A percentile compares a stretch with the other conserved stretches of the same genome.
Conservation (phyloP, 2,329 filamentous ascomycete species). For the Xylaria digitata region DNA sequence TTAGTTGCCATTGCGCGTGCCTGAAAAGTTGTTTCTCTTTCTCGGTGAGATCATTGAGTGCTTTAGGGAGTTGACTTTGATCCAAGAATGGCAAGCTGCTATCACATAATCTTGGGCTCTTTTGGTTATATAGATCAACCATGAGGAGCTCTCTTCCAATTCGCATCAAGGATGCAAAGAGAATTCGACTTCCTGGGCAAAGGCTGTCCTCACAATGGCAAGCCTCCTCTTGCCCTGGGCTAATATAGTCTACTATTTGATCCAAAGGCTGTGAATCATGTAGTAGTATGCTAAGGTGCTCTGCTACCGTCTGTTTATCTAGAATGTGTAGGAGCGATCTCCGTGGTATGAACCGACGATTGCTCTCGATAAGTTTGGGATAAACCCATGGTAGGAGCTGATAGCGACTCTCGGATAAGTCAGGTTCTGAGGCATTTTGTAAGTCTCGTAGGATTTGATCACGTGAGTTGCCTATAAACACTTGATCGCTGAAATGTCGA, state of each 20-base stretch:
- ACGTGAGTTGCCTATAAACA: conserved; percentile 14
- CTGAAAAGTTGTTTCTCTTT: conserved; percentile 25
- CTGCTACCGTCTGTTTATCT: conserved; percentile 2
- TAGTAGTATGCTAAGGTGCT: conserved; percentile 17
- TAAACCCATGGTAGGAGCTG: background rate
- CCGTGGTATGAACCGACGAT: conserved; percentile 28
- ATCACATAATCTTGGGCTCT: conserved; percentile 9
- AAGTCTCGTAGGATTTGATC: conserved; percentile 22
- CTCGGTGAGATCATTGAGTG: conserved; percentile 3
- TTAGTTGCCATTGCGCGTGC: conserved; percentile 20
- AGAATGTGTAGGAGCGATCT: conserved; percentile 14
- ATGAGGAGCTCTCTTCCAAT: conserved; percentile 27
- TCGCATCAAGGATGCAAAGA: conserved; percentile 30
- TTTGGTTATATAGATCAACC: background rate
- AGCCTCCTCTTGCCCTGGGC: background rate
- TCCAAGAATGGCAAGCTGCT: background rate
- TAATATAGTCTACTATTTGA: conserved; percentile 6
- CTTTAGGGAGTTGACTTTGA: background rate
- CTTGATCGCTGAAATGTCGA: background rate
- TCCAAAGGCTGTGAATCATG: background rate
- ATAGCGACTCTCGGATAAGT: conserved; percentile 6
- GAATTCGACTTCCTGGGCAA: conserved; percentile 35
- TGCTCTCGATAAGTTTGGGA: background rate
- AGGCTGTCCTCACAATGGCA: conserved; percentile 18
- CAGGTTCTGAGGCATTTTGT: conserved; percentile 11